Conservation (phyloP, 345 rosid genomes). For the Alliaria petiolata region DNA sequence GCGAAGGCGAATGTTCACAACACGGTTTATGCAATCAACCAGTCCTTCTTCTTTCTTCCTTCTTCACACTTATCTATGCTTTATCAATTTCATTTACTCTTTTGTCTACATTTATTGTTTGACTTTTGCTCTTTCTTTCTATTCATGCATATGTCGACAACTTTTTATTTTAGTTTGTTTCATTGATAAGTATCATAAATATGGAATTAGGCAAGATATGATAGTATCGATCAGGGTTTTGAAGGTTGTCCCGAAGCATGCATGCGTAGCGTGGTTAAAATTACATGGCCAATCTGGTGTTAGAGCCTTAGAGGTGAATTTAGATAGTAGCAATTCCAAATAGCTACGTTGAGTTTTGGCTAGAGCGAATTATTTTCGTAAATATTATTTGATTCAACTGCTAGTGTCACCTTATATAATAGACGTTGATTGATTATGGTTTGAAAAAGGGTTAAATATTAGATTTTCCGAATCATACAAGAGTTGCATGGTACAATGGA, state of each 20-base stretch:
- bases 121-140: constrained; percentile 9
- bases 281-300: not conserved
- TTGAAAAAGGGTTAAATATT: not conserved
- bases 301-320: not conserved
- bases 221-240: not conserved
- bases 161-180: not conserved
- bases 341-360: not conserved
- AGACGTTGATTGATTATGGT: not conserved
- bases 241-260: not conserved
- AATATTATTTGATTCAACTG: too few species aligned
- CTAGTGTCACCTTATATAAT: not conserved
- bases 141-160: not conserved
- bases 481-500: not conserved
- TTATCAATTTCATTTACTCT: constrained; percentile 14
- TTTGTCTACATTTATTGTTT: constrained; percentile 14
- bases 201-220: not conserved
- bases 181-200: not conserved
- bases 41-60: not conserved
- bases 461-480: not conserved
- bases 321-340: not conserved
- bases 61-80: constrained; percentile 19
- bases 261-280: not conserved
- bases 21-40: constrained; percentile 11
- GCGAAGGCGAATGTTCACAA: constrained; percentile 12
- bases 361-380: not conserved